Evolutionary conservation across 1,139 yeast species (phyloP).

Genomic region (Hemisphaericaspora lyxosophila): DNA sequence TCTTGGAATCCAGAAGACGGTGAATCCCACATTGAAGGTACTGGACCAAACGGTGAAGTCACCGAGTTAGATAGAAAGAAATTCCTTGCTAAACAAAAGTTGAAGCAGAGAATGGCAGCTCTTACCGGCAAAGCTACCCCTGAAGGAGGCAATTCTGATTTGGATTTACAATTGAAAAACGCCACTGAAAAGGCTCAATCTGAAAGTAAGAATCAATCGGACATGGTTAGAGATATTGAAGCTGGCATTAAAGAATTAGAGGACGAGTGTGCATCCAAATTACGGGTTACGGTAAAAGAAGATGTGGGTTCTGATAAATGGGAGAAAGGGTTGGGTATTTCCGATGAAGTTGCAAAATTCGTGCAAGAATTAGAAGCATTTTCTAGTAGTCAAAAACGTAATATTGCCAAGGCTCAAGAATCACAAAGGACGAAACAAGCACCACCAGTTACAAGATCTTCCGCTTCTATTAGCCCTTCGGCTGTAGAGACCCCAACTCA

Average conservation of each 20-base stretch:
- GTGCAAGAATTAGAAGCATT: slow-evolving; percentile 52
- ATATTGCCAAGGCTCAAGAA: slow-evolving; percentile 11
- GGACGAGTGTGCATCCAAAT: slow-evolving; percentile 51
- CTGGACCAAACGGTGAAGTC: slow-evolving; percentile 82
- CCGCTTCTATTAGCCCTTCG: slow-evolving; percentile 6
- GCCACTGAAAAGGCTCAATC: slow-evolving; percentile 54
- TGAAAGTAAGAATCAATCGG: slow-evolving; percentile 56
- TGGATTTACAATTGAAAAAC: slow-evolving; percentile 56
- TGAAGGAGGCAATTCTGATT: slow-evolving; percentile 39
- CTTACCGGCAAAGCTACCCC: slow-evolving; percentile 69
- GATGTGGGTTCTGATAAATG: slow-evolving; percentile 68
- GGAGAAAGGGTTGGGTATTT: slow-evolving; percentile 83
- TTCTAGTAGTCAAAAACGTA: slow-evolving; percentile 10
- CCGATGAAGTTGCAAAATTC: slow-evolving; percentile 60
- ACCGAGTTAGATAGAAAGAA: slow-evolving; percentile 80
- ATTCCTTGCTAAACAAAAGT: slow-evolving; percentile 72
- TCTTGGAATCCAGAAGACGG: slow-evolving; percentile 48
- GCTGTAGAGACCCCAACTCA: slow-evolving; percentile 14
- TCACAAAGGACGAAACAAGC: slow-evolving; percentile 1
- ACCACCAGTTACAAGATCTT: slow-evolving; percentile 3
- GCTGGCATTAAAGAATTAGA: slow-evolving; percentile 71
- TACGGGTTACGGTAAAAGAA: slow-evolving; percentile 44
- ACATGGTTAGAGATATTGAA: slow-evolving; percentile 70
- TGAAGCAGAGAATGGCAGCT: slow-evolving; percentile 87
- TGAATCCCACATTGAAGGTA: slow-evolving; percentile 61